Conservation (phyloP, 352 stramenopile genomes). For the Elongisporangium undulatum region DNA sequence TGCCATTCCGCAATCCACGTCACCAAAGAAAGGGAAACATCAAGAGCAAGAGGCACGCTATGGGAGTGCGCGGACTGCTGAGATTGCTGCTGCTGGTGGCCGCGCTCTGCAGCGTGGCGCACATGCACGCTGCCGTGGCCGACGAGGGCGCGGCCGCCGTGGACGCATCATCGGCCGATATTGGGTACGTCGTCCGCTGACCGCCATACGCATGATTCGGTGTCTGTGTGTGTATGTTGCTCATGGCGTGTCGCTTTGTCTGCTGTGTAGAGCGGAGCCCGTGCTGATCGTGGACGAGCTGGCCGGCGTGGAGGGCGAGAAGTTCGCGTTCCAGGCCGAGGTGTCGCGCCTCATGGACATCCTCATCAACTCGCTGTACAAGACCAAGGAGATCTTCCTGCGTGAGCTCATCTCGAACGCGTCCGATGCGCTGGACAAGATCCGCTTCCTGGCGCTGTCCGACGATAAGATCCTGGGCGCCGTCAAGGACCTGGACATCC, state of each 20-base stretch:
- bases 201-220: background rate
- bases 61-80: conserved; percentile 8
- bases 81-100: conserved; percentile 34
- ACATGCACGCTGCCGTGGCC: conserved; percentile 13
- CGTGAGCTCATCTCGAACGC: conserved; percentile 99
- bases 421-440: conserved; percentile 98
- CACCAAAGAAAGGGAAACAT: background rate
- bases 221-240: conserved; percentile 9
- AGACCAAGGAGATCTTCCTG: conserved; percentile 99
- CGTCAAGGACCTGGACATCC: conserved; percentile 93
- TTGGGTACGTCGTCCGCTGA: conserved; percentile 17
- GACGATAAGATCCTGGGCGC: conserved; percentile 74
- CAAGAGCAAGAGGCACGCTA: background rate
- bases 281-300: conserved; percentile 41
- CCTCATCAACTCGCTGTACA: conserved; percentile 98
- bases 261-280: conserved; percentile 21
- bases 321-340: conserved; percentile 94
- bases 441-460: conserved; percentile 96
- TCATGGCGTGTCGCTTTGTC: no score
- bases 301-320: conserved; percentile 49
- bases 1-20: background rate
- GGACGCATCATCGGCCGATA: conserved; percentile 14
- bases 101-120: conserved; percentile 24
- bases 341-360: conserved; percentile 99
- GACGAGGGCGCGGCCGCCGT: conserved; percentile 27